These are phyloP conservation scores for Parmelia sp. DNA, from an alignment of 495 filamentous ascomycete species.

Conservation along the genomic window DNA sequence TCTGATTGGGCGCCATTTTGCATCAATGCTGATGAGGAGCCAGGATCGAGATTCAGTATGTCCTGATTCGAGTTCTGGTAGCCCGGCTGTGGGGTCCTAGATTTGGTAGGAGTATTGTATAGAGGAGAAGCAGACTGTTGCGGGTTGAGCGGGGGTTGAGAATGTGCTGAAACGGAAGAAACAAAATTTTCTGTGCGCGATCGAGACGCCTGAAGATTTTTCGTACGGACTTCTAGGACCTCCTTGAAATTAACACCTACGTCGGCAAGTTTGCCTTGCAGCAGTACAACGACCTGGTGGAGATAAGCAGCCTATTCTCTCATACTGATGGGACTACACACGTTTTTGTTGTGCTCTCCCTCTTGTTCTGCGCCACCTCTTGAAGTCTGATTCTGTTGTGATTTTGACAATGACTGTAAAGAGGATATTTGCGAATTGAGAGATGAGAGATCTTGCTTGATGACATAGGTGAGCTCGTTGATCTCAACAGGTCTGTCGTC, in stretches of 20 bases:
- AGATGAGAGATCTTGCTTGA: constrained; percentile 92
- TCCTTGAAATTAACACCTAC: constrained; percentile 95
- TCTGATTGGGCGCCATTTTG: constrained; percentile 55
- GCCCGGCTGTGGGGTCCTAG: constrained; percentile 54
- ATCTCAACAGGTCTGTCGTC: constrained; percentile 96
- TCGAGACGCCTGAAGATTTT: constrained; percentile 94
- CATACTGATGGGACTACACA: constrained; percentile 25
- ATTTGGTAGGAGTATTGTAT: constrained; percentile 71
- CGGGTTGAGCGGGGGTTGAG: constrained; percentile 54
- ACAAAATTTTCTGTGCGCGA: constrained; percentile 94
- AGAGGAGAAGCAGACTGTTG: constrained; percentile 68
- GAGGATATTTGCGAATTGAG: constrained; percentile 80
- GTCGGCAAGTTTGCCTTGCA: constrained; percentile 92
- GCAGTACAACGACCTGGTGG: constrained; percentile 65
- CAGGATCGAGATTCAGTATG: constrained; percentile 77
- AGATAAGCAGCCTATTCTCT: constrained; percentile 24
- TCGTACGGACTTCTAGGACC: constrained; percentile 90
- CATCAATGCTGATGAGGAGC: constrained; percentile 47
- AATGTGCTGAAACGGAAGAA: constrained; percentile 75
- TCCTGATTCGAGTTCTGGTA: constrained; percentile 52
- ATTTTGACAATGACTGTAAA: constrained; percentile 64
- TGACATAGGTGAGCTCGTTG: constrained; percentile 89
- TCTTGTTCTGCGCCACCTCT: constrained; percentile 64
- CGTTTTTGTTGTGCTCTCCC: constrained; percentile 96
- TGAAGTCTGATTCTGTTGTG: constrained; percentile 61